Percentiles rank a stretch among this genome's conserved stretches.
Conservation (phyloP, 306 rosid species). For the Styphnolobium japonicum region DNA sequence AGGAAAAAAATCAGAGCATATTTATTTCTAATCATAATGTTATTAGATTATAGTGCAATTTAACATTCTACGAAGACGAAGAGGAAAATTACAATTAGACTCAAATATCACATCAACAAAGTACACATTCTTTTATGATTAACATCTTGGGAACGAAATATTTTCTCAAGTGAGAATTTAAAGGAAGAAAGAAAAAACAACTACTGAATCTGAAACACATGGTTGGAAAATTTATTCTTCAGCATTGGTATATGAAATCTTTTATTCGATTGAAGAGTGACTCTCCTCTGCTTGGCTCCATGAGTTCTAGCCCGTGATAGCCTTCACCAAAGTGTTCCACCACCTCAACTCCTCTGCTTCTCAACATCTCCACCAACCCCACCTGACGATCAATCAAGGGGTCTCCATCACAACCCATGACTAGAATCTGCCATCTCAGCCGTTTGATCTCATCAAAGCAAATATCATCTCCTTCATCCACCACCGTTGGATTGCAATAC, state of each 20-base stretch:
- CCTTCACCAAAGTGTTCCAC: conserved; percentile 21
- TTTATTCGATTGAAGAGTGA: conserved; percentile 3
- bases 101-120: too few relatives aligned
- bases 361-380: conserved; percentile 24
- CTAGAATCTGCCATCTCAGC: conserved; percentile 28
- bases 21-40: too few relatives aligned
- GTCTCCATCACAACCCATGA: conserved; percentile 33
- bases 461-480: not conserved
- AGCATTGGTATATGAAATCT: not conserved
- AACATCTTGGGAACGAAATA: not conserved
- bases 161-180: not conserved
- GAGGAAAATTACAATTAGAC: too few relatives aligned
- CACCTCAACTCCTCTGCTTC: conserved; percentile 15
- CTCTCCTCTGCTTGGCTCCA: conserved; percentile 7
- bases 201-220: not conserved
- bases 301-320: conserved; percentile 30
- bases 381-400: conserved; percentile 38
- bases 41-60: too few relatives aligned
- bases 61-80: too few relatives aligned
- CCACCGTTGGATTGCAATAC: conserved; percentile 37
- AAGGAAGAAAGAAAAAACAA: not conserved
- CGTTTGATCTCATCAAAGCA: not conserved
- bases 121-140: too few relatives aligned
- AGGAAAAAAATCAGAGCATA: not conserved
- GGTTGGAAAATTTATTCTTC: not conserved